These are phyloP conservation scores for Pleurotus salmoneostramineus DNA, from an alignment of 768 basidiomycete genomes.

Conservation along the genomic window DNA sequence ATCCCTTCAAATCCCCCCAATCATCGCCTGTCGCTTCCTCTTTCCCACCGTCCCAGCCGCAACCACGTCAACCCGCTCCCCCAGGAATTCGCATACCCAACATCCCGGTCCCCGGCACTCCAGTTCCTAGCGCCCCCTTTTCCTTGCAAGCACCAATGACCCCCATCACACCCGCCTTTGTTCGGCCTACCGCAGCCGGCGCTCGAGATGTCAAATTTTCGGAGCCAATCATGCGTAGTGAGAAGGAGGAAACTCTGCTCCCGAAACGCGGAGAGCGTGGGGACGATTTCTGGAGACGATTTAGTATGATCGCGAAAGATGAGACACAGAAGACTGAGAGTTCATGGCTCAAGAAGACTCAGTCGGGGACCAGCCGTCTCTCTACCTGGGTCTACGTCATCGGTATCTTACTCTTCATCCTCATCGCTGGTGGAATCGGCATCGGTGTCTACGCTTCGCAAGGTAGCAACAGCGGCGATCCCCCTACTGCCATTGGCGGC, in stretches of 20 bases:
- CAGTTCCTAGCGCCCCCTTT: constrained; percentile 55
- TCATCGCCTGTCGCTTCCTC: constrained; percentile 6
- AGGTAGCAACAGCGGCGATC: constrained; percentile 40
- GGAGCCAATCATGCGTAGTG: constrained; percentile 61
- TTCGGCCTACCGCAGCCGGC: constrained; percentile 46
- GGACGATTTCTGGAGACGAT: constrained; percentile 85
- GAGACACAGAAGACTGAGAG: constrained; percentile 36
- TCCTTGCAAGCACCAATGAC: constrained; percentile 75
- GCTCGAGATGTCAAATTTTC: constrained; percentile 31
- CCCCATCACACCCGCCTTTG: constrained; percentile 77
- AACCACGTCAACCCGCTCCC: constrained; percentile 5
- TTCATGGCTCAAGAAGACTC: constrained; percentile 67
- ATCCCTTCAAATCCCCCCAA: constrained; percentile 21
- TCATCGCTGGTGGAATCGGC: constrained; percentile 52
- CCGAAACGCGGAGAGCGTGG: constrained; percentile 69
- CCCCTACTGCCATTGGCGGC: constrained; percentile 64
- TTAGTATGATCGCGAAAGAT: constrained; percentile 76
- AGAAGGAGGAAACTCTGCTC: constrained; percentile 63
- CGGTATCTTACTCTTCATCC: constrained; percentile 55
- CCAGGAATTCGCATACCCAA: constrained; percentile 11
- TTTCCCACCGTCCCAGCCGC: constrained; percentile 8
- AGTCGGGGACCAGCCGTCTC: constrained; percentile 44
- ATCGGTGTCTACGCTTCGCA: constrained; percentile 59
- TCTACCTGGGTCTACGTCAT: constrained; percentile 70
- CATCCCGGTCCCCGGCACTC: constrained; percentile 12